Conservation (phyloP, 805 yeast genomes). For the Saccharomycopsis lassenensis region DNA sequence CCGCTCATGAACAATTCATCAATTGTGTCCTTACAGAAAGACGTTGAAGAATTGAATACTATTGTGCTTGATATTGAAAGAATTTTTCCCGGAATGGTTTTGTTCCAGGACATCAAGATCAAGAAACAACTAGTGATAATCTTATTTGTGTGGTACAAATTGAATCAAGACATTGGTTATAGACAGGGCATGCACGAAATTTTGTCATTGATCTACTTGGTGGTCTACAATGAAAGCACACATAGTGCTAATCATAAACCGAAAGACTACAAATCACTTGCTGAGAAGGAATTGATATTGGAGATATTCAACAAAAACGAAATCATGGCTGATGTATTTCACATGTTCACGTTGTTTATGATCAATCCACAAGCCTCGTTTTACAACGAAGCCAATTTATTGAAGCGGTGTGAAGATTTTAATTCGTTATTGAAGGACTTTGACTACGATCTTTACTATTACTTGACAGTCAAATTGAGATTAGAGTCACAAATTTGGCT, state of each 20-base stretch:
- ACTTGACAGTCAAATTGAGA: conserved; percentile 31
- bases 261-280: not conserved
- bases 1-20: too few species aligned
- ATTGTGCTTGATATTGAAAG: conserved; percentile 18
- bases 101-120: conserved; percentile 8
- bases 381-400: conserved; percentile 31
- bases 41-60: conserved; percentile 13
- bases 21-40: not conserved
- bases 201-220: conserved; percentile 34
- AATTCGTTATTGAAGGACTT: conserved; percentile 33
- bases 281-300: conserved; percentile 22
- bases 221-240: conserved; percentile 29
- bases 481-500: conserved; percentile 43
- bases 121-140: conserved; percentile 12
- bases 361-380: conserved; percentile 32
- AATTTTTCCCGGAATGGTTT: conserved; percentile 15
- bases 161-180: conserved; percentile 21
- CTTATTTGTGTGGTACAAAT: conserved; percentile 18
- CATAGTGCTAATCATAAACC: too few species aligned
- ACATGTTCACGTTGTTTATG: conserved; percentile 36
- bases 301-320: conserved; percentile 27
- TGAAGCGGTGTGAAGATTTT: conserved; percentile 34
- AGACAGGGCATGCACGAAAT: conserved; percentile 47
- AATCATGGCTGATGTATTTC: conserved; percentile 32
- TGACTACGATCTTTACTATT: conserved; percentile 37